Conservation (phyloP, 1,284 basidiomycete genomes). For the Paramarasmius palmivorus region DNA sequence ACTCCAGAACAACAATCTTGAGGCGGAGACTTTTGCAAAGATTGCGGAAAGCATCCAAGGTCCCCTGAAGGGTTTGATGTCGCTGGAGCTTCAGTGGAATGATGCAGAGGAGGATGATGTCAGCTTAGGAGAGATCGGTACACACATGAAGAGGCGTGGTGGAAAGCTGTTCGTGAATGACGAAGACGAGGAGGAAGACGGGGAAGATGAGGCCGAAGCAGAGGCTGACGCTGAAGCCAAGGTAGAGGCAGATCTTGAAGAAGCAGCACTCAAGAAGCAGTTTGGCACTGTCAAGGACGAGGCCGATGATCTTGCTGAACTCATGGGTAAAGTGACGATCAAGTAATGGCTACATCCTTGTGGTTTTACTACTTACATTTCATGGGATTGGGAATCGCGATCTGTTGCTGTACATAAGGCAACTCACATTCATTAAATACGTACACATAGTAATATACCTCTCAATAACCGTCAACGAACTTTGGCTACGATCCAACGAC, state of each 20-base stretch:
- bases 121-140: slow-evolving; percentile 62
- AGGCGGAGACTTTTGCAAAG: slow-evolving; percentile 65
- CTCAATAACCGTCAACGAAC: background rate
- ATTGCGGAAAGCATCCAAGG: slow-evolving; percentile 68
- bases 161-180: slow-evolving; percentile 60
- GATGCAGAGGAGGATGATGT: slow-evolving; percentile 83
- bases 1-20: slow-evolving; percentile 91
- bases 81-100: slow-evolving; percentile 87
- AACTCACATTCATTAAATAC: slow-evolving; percentile 1
- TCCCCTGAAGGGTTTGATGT: slow-evolving; percentile 58
- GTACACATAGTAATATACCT: background rate
- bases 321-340: slow-evolving; percentile 58
- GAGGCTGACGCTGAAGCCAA: slow-evolving; percentile 36
- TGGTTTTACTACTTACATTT: background rate
- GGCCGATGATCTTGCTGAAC: slow-evolving; percentile 59
- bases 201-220: slow-evolving; percentile 54
- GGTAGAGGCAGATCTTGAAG: slow-evolving; percentile 22
- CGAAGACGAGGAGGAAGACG: slow-evolving; percentile 80
- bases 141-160: slow-evolving; percentile 70
- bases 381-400: background rate
- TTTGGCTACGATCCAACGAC: slow-evolving; percentile 46
- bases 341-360: slow-evolving; percentile 8
- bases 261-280: slow-evolving; percentile 22
- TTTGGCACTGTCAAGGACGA: slow-evolving; percentile 30
- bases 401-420: background rate